Evolutionary conservation across 164 flowering plant species (phyloP), one percentile per base, ranked within the genome.

Genomic region (Taxillus chinensis): DNA sequence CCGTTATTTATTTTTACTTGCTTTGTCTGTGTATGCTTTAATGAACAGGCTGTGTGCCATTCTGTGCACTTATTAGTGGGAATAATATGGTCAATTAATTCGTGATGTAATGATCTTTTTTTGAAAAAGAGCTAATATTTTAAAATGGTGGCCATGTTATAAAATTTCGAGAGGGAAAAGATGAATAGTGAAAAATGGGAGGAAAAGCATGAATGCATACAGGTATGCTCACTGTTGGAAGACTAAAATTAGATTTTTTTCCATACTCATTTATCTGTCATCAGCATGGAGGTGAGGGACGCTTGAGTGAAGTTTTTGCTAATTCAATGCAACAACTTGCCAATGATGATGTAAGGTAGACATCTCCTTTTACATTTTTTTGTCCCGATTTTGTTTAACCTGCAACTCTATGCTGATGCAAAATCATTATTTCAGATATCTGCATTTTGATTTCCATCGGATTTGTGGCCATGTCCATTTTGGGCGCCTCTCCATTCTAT

Each of bases 231-330:
- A 27, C 27, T 27, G 27, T 27, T 27, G 27, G 27, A 27, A 27
- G 27, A 27, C 27, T 27, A 2, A 27, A 27, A 27, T 2, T 27
- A 27, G 2, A 27, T 59, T 10, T 58, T 50, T 67, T 37, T 52
- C 48, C 3, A 66, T 49, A 42, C 41, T 39, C 61, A 41, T 59
- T 68, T 60, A 62, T 75, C 65, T 73, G 38, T 63, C 59, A 41
- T 51, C 83, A 93, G 99, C 91, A 86, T 76, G 99, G 99, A 73
- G 77, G 85, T 62, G 99, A 93, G 75, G 99, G 99, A 37, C 86
- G 85, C 49, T 71, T 93, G 60, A 62, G 83, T 66, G 96, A 85
- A 69, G 80, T 76, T 68, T 90, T 69, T 78, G 95, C 82, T 39
- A 70, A 66, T 68, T 75, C 95, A 49, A 77, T 93, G 82, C 95